Evolutionary conservation across 2,329 filamentous ascomycete genomes (phyloP).

Genomic region (Neocucurbitaria cava): DNA sequence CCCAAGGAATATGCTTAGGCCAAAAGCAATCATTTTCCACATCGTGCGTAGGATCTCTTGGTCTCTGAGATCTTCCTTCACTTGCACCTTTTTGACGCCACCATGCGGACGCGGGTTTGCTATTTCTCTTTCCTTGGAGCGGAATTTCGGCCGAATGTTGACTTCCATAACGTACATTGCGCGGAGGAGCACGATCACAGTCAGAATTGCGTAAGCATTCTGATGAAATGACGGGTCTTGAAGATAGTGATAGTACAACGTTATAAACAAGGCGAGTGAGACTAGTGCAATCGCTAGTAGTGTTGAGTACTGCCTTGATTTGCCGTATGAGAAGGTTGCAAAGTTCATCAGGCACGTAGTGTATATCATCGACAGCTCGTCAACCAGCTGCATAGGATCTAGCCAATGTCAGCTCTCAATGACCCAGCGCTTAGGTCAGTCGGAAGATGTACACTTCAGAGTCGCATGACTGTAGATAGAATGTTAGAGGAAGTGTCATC

Average conservation of each 20-base stretch:
- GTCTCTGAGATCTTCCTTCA: constrained; percentile 63
- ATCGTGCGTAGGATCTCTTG: constrained; percentile 67
- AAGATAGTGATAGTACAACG: constrained; percentile 79
- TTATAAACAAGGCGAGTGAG: constrained; percentile 68
- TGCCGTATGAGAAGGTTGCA: constrained; percentile 77
- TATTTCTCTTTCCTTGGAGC: constrained; percentile 49
- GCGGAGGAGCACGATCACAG: constrained; percentile 71
- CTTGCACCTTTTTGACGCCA: constrained; percentile 46
- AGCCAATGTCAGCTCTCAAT: constrained; percentile 56
- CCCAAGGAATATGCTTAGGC: constrained; percentile 73
- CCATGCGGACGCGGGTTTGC: constrained; percentile 31
- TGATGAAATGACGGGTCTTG: constrained; percentile 87
- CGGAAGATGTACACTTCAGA: constrained; percentile 61
- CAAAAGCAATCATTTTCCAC: constrained; percentile 77
- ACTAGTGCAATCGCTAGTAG: constrained; percentile 65
- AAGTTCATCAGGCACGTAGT: constrained; percentile 72
- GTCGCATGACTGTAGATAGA: no score
- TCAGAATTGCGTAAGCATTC: constrained; percentile 76
- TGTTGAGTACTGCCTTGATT: constrained; percentile 58
- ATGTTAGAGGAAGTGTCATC: no score
- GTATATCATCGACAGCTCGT: constrained; percentile 76
- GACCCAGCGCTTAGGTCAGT: constrained; percentile 37
- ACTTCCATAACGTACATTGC: constrained; percentile 80
- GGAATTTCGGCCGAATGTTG: constrained; percentile 65
- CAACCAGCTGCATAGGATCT: constrained; percentile 75